Conservation (phyloP, 2,329 filamentous ascomycete genomes). For the Pseudocercospora ulei region DNA sequence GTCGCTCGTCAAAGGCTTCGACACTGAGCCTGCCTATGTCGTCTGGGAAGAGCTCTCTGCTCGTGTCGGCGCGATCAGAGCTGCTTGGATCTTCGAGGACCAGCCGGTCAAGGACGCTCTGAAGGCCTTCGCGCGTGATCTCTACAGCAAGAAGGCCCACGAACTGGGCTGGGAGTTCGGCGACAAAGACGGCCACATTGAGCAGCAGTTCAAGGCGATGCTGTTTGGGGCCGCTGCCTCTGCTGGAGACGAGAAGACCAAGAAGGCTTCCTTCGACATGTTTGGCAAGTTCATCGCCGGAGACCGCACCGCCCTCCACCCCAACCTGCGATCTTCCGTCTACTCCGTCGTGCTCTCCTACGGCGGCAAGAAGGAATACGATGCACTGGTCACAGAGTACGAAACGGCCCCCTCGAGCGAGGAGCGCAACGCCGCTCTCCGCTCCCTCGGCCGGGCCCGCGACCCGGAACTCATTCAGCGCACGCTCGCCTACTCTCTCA, state of each 20-base stretch:
- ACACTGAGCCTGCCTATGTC: constrained; percentile 72
- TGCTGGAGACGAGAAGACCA: constrained; percentile 66
- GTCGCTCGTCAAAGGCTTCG: constrained; percentile 74
- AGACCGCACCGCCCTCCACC: constrained; percentile 73
- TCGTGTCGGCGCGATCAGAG: constrained; percentile 66
- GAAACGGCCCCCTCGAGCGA: constrained; percentile 65
- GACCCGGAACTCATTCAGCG: constrained; percentile 70
- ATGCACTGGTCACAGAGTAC: constrained; percentile 66
- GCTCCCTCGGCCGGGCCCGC: constrained; percentile 68
- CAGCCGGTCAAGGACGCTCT: constrained; percentile 61
- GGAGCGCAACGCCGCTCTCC: constrained; percentile 84
- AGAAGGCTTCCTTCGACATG: constrained; percentile 77
- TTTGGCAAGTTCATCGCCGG: constrained; percentile 74
- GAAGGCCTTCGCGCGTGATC: constrained; percentile 69
- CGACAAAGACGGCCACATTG: constrained; percentile 73
- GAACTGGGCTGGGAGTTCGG: constrained; percentile 81
- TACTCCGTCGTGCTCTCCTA: constrained; percentile 76
- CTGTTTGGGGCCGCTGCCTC: constrained; percentile 73
- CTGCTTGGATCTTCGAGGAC: constrained; percentile 83
- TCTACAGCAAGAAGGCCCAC: constrained; percentile 71
- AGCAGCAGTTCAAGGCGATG: constrained; percentile 89
- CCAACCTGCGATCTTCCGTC: constrained; percentile 79
- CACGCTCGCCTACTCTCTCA: constrained; percentile 64
- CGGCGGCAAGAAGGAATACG: constrained; percentile 79
- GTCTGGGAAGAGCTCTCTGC: constrained; percentile 90